phyloP scores from a whole-genome alignment of 2,329 filamentous ascomycete species.

The Xylariomycetidae sp. region DNA sequence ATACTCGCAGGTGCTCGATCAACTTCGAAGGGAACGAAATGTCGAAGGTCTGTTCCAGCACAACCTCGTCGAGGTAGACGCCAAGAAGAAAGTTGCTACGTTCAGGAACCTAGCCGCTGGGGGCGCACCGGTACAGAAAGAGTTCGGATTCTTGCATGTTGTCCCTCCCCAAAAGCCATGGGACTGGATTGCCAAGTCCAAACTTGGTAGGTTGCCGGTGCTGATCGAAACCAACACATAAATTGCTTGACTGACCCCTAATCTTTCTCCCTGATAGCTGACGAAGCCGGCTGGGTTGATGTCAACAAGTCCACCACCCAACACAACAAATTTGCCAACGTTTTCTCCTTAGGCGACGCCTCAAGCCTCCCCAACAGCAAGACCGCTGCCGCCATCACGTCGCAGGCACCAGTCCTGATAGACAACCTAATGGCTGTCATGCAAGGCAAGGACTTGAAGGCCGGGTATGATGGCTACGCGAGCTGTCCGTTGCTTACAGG shows the following conservation, averaged over 20 bases:
- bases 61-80: slow-evolving; percentile 31
- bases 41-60: slow-evolving; percentile 36
- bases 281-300: slow-evolving; percentile 28
- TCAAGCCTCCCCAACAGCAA: slow-evolving; percentile 37
- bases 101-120: slow-evolving; percentile 30
- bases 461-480: slow-evolving; percentile 39
- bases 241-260: slow-evolving; percentile 35
- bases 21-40: slow-evolving; percentile 28
- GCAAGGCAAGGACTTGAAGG: slow-evolving; percentile 27
- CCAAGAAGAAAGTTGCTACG: slow-evolving; percentile 28
- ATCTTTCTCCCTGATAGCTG: slow-evolving; percentile 48
- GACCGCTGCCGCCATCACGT: slow-evolving; percentile 40
- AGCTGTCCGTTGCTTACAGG: slow-evolving; percentile 41
- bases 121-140: slow-evolving; percentile 23
- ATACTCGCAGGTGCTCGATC: slow-evolving; percentile 30
- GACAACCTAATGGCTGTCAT: slow-evolving; percentile 33
- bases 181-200: slow-evolving; percentile 28
- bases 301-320: slow-evolving; percentile 29
- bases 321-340: slow-evolving; percentile 32
- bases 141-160: slow-evolving; percentile 33
- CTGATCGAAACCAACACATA: neutral
- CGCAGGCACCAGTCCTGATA: slow-evolving; percentile 39
- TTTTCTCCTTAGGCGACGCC: slow-evolving; percentile 36
- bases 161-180: slow-evolving; percentile 30
- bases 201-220: slow-evolving; percentile 28